Percentiles rank a stretch among this genome's conserved stretches.
These are phyloP conservation scores for Cyathus striatus DNA, from an alignment of 768 basidiomycete genomes.

Conservation along the genomic window DNA sequence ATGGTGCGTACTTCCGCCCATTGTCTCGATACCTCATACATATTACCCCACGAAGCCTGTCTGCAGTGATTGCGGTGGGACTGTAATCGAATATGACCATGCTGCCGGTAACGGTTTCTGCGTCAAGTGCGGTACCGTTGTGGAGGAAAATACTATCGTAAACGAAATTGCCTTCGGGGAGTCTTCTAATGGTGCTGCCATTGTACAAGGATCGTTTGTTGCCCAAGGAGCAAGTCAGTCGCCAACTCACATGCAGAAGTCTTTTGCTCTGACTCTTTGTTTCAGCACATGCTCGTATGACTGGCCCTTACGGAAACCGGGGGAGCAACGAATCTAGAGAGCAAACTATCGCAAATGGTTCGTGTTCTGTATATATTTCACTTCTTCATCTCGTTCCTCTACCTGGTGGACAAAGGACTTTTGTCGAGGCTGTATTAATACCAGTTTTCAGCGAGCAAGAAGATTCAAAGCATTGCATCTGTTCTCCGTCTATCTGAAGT, in stretches of 20 bases:
- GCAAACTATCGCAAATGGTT: slow-evolving; percentile 88
- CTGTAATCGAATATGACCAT: slow-evolving; percentile 80
- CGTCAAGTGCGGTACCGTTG: slow-evolving; percentile 79
- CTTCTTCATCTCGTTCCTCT: background rate
- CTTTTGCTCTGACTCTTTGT: slow-evolving; percentile 3
- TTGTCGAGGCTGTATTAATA: background rate
- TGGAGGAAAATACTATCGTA: slow-evolving; percentile 92
- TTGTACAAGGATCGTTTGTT: slow-evolving; percentile 93
- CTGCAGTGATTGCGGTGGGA: slow-evolving; percentile 77
- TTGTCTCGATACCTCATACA: too few relatives aligned
- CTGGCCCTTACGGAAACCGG: slow-evolving; percentile 76
- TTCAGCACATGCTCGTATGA: slow-evolving; percentile 77
- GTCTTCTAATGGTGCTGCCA: slow-evolving; percentile 84
- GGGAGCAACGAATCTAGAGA: slow-evolving; percentile 81
- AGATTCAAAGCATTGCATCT: slow-evolving; percentile 78
- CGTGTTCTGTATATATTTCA: slow-evolving; percentile 15
- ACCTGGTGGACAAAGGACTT: background rate
- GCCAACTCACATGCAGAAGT: background rate
- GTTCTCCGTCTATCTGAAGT: slow-evolving; percentile 75
- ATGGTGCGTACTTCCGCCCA: too few relatives aligned
- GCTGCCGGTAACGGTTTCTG: slow-evolving; percentile 86
- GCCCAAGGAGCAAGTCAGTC: slow-evolving; percentile 82
- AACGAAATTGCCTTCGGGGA: slow-evolving; percentile 96
- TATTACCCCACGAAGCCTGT: too few relatives aligned
- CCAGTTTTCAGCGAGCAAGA: slow-evolving; percentile 80